Evolutionary conservation across 2,329 filamentous ascomycete genomes (phyloP).

Genomic region (Sarocladiaceae sp.): DNA sequence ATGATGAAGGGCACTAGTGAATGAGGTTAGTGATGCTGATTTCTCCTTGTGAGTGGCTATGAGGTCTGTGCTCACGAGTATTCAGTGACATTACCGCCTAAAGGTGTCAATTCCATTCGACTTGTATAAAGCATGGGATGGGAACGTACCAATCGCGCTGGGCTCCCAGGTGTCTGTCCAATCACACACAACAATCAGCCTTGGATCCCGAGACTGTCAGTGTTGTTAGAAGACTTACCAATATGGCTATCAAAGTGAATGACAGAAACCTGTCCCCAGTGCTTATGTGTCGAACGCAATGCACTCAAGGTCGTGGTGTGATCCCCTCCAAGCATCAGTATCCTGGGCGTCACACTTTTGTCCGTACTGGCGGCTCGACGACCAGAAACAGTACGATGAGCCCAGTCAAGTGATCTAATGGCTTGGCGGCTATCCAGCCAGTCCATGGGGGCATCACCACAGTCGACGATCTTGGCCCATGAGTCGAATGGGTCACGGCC

Average conservation of each 20-base stretch:
- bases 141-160: neutral
- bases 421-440: slow-evolving; percentile 78
- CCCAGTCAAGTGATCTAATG: slow-evolving; percentile 71
- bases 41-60: too few species aligned
- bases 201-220: slow-evolving; percentile 63
- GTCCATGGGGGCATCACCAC: slow-evolving; percentile 77
- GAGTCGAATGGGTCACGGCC: slow-evolving; percentile 73
- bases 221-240: slow-evolving; percentile 78
- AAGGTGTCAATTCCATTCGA: neutral
- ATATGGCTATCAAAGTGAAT: slow-evolving; percentile 69
- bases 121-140: neutral
- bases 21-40: too few species aligned
- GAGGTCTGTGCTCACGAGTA: slow-evolving; percentile 43
- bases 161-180: slow-evolving; percentile 2
- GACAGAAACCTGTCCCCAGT: slow-evolving; percentile 59
- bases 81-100: slow-evolving; percentile 28
- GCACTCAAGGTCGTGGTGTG: slow-evolving; percentile 64
- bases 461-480: slow-evolving; percentile 76
- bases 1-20: slow-evolving; percentile 48
- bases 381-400: slow-evolving; percentile 52
- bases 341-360: neutral
- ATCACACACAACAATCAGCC: neutral
- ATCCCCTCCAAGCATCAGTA: slow-evolving; percentile 66
- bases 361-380: slow-evolving; percentile 7
- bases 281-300: slow-evolving; percentile 55